phyloP scores from a whole-genome alignment of 1,284 basidiomycete species.

The Austroboletus novae-zelandiae region DNA sequence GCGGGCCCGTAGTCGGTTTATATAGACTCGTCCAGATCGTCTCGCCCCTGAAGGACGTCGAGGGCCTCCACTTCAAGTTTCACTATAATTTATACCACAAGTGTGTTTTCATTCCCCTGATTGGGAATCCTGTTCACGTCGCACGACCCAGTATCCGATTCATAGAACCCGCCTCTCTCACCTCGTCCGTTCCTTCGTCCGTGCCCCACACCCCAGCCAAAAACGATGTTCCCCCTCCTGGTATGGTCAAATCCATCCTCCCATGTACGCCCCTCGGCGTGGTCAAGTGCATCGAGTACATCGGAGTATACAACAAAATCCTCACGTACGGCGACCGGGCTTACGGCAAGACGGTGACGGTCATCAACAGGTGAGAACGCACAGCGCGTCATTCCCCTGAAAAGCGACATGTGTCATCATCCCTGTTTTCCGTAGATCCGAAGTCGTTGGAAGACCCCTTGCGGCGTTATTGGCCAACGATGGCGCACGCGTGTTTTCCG shows the following conservation, averaged over 20 bases:
- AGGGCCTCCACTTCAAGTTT: constrained; percentile 94
- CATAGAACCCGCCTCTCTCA: constrained; percentile 63
- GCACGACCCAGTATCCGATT: constrained; percentile 64
- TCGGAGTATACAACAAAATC: constrained; percentile 90
- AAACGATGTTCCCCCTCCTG: constrained; percentile 68
- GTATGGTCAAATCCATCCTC: constrained; percentile 90
- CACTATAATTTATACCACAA: constrained; percentile 98
- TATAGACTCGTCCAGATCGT: constrained; percentile 55
- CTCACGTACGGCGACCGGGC: constrained; percentile 94
- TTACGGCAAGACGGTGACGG: constrained; percentile 89
- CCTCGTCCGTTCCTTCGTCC: constrained; percentile 44
- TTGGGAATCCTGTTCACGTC: not conserved
- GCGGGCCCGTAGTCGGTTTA: not conserved
- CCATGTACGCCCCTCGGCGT: constrained; percentile 97
- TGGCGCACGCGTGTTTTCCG: constrained; percentile 91
- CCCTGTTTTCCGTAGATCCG: constrained; percentile 59
- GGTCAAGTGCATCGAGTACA: constrained; percentile 90
- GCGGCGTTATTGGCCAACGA: constrained; percentile 95
- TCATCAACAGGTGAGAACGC: constrained; percentile 81
- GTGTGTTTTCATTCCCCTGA: constrained; percentile 36
- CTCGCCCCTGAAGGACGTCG: constrained; percentile 95
- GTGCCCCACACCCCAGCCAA: constrained; percentile 36
- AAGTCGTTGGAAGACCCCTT: constrained; percentile 94
- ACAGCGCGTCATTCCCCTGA: not conserved
- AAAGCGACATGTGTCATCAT: constrained; percentile 4